Evolutionary conservation across 2,329 filamentous ascomycete genomes (phyloP).

Genomic region (Peltaster fructicola): DNA sequence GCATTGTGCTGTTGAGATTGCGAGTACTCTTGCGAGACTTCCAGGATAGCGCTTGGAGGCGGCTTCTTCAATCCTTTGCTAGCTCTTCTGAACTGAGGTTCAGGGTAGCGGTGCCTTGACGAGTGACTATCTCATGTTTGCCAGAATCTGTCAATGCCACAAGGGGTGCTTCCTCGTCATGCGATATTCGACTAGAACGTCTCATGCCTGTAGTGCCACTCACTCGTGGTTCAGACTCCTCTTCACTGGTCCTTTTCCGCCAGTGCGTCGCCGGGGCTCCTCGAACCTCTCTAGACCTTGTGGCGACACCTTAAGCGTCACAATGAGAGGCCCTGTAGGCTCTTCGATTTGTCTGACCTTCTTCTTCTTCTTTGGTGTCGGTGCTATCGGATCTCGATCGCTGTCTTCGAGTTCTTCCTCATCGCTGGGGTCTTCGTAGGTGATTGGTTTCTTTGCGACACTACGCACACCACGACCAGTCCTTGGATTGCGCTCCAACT

Average conservation of each 20-base stretch:
- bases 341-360: too few species aligned
- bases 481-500: conserved; percentile 35
- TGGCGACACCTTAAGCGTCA: conserved; percentile 23
- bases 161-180: conserved; percentile 38
- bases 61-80: conserved; percentile 32
- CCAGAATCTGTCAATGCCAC: conserved; percentile 42
- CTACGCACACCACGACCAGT: conserved; percentile 38
- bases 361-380: conserved; percentile 1
- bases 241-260: conserved; percentile 19
- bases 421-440: conserved; percentile 37
- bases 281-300: too few species aligned
- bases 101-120: conserved; percentile 34
- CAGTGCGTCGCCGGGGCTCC: conserved; percentile 17
- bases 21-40: conserved; percentile 35
- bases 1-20: conserved; percentile 17
- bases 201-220: conserved; percentile 19
- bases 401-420: conserved; percentile 25
- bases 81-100: conserved; percentile 26
- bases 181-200: conserved; percentile 41
- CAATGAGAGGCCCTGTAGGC: conserved; percentile 20
- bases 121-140: conserved; percentile 36
- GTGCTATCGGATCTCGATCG: conserved; percentile 9
- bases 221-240: conserved; percentile 19
- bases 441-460: conserved; percentile 35
- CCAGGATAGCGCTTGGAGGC: conserved; percentile 32